These are phyloP conservation scores for Coffea eugenioides DNA, from an alignment of 257 asterid species.

Conservation along the genomic window DNA sequence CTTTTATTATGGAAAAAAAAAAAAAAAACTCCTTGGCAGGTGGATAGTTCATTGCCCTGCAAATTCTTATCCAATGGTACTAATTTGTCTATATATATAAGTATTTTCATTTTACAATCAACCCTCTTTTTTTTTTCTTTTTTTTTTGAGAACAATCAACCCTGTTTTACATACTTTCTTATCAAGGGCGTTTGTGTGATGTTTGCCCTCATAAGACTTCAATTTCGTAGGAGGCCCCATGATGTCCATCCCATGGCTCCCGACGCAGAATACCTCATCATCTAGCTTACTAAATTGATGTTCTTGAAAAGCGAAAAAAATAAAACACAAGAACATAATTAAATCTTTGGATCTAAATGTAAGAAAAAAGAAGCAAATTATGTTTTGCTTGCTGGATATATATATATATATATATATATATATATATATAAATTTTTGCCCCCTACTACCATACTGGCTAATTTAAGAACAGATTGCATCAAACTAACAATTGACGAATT, in stretches of 20 bases:
- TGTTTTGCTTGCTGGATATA: neutral
- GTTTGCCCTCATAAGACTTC: conserved; percentile 45
- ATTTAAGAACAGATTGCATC: too few relatives aligned
- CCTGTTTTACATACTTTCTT: conserved; percentile 27
- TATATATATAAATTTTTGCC: too few relatives aligned
- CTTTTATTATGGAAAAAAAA: too few relatives aligned
- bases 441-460: too few relatives aligned
- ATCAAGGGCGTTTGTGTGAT: conserved; percentile 44
- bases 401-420: too few relatives aligned
- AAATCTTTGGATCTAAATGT: neutral
- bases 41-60: conserved; percentile 63
- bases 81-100: neutral
- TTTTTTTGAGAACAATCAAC: too few relatives aligned
- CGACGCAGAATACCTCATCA: conserved; percentile 78
- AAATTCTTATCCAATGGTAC: neutral
- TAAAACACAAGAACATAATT: neutral
- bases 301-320: conserved; percentile 11
- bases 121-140: too few relatives aligned
- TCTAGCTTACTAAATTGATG: conserved; percentile 54
- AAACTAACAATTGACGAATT: too few relatives aligned
- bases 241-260: conserved; percentile 96
- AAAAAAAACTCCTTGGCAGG: conserved; percentile 66
- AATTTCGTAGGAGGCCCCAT: conserved; percentile 56
- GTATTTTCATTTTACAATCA: too few relatives aligned
- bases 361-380: neutral